These are phyloP conservation scores for Rhodosporidiobolus odoratus DNA, from an alignment of 768 basidiomycete species.

Conservation along the genomic window DNA sequence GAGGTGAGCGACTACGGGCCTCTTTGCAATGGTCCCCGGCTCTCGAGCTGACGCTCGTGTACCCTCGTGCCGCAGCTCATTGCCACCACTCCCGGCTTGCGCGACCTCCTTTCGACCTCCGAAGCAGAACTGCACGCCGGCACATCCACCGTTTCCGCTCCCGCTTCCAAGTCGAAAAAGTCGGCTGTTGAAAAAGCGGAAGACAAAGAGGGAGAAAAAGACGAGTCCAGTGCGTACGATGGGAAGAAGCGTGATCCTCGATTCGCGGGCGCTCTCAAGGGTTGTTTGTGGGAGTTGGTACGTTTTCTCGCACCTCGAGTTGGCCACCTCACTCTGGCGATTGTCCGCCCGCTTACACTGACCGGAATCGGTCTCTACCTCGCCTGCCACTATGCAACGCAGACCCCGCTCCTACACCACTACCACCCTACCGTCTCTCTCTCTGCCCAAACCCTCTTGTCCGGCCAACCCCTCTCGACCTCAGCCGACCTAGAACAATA, in stretches of 20 bases:
- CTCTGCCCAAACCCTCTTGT: constrained; percentile 75
- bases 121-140: constrained; percentile 39
- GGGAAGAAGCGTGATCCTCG: constrained; percentile 77
- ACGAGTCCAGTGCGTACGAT: constrained; percentile 56
- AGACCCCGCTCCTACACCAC: constrained; percentile 76
- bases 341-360: not conserved
- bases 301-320: constrained; percentile 41
- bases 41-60: not conserved
- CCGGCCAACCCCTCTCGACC: constrained; percentile 66
- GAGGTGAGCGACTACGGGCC: constrained; percentile 57
- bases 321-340: not conserved
- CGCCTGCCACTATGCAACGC: not conserved
- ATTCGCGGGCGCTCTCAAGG: constrained; percentile 70
- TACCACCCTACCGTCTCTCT: constrained; percentile 86
- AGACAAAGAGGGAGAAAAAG: constrained; percentile 1
- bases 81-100: constrained; percentile 52
- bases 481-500: constrained; percentile 84
- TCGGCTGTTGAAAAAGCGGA: too few relatives aligned
- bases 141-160: constrained; percentile 29
- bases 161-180: not conserved
- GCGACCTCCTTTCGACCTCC: constrained; percentile 51
- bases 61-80: constrained; percentile 51
- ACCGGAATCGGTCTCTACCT: not conserved
- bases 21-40: not conserved
- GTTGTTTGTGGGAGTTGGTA: constrained; percentile 86